Base-by-base conservation (phyloP, 2,329 filamentous ascomycete genomes). In the Diaporthe vaccinii region DNA sequence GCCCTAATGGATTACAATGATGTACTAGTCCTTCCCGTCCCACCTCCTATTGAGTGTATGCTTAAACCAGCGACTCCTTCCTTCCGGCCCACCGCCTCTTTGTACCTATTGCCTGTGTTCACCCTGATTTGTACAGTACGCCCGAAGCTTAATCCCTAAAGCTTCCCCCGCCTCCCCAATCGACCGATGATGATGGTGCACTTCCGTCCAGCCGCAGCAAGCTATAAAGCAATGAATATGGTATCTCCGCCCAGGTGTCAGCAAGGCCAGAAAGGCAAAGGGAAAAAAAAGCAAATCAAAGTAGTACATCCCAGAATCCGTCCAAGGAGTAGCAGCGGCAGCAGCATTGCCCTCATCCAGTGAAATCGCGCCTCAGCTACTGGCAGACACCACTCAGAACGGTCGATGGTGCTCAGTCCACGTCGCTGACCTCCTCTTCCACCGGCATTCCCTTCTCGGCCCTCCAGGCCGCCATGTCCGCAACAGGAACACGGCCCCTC, bases 401-500 rank as follows among this genome's bases (percentile, higher is more conserved):
- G 12, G 7, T 0, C 15, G 53, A 17, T 39, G 25, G 14, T 15
- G 10, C 12, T 77, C 53, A 79, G n/a, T 82, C 82, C n/a, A 79
- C 76, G 53, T 85, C 84, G 1, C 78, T 79, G 39, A 72, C 76
- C 68, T 82, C 81, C 7, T 77, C 78, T 9, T 80, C 81, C 14
- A 81, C 83, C 3, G 59, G 79, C 28, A 85, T 84, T 2, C 83
- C 86, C 12, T 86, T 84, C 39, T 85, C 85, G 12, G 84, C 87
- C 74, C 84, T 87, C 90, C 90, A 91, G n/a, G 85, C 84, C 0
- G 83, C 87, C 89, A 88, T 90, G 79, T 91, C 90, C 0, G 87
- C 89, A 1, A 88, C 86, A 0, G 94, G 92, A 49, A 98, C 93
- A 73, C 93, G 90, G 39, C 95, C 93, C 76, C 94, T 90, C 69